A percentile compares a stretch with the other conserved stretches of the same genome.
Evolutionary conservation across 2,329 filamentous ascomycete species (phyloP).

Genomic region (Sclerotinia subarctica): DNA sequence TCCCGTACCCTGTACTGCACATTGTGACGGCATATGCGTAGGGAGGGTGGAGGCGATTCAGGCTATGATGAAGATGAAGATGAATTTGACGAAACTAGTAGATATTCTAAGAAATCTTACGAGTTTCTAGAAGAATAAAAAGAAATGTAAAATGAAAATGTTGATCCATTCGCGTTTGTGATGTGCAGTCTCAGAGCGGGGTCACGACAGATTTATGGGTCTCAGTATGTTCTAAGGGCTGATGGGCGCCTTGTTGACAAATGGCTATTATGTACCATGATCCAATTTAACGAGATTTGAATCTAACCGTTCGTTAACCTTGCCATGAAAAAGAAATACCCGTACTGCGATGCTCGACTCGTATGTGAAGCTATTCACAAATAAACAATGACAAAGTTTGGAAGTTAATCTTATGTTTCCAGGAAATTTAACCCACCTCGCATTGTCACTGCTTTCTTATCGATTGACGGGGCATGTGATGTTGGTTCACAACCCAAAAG

Average conservation of each 20-base stretch:
- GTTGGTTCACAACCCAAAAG: neutral
- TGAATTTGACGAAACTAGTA: neutral
- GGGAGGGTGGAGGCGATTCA: neutral
- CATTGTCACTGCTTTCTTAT: neutral
- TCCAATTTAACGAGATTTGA: neutral
- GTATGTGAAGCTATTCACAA: conserved; percentile 9
- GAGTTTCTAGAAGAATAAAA: neutral
- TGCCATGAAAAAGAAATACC: neutral
- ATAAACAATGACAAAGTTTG: neutral
- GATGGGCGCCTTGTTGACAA: neutral
- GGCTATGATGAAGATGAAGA: neutral
- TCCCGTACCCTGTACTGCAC: neutral
- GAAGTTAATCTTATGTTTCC: neutral
- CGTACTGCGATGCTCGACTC: no score
- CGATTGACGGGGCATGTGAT: conserved; percentile 1
- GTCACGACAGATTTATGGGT: no score
- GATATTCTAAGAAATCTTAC: neutral
- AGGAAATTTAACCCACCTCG: neutral
- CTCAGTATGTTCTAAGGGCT: no score
- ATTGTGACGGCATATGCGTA: neutral
- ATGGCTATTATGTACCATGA: neutral
- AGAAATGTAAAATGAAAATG: neutral
- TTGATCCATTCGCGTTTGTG: neutral
- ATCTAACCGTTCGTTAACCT: no score
- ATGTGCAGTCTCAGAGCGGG: neutral